phyloP scores from a whole-genome alignment of 106 monocot species.

The Xerophyta viscosa region DNA sequence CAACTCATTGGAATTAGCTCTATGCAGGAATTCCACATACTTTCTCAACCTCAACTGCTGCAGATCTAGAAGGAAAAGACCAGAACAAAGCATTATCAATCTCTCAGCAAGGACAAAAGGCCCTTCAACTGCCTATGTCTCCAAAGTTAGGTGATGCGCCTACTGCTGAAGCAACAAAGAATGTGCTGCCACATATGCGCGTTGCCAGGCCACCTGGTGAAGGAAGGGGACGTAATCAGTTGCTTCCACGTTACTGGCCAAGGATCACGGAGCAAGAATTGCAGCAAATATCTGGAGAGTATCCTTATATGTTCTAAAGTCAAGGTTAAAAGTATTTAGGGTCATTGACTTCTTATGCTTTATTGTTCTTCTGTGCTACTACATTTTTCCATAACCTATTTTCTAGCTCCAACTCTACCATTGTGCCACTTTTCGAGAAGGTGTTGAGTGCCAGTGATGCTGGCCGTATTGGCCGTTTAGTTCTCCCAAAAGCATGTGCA shows the following conservation, averaged over 20 bases:
- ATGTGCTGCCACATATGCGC: slow-evolving; percentile 49
- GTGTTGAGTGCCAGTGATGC: slow-evolving; percentile 98
- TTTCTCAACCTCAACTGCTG: slow-evolving; percentile 13
- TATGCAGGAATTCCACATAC: slow-evolving; percentile 14
- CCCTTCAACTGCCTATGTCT: slow-evolving; percentile 37
- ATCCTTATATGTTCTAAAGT: slow-evolving; percentile 66
- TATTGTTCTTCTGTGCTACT: slow-evolving; percentile 12
- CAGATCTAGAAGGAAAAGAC: slow-evolving; percentile 41
- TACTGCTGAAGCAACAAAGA: slow-evolving; percentile 50
- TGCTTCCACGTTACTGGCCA: slow-evolving; percentile 97
- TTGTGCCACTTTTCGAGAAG: slow-evolving; percentile 98
- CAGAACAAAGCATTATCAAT: slow-evolving; percentile 22
- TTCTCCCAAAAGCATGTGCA: slow-evolving; percentile 98
- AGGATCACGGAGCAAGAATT: slow-evolving; percentile 98
- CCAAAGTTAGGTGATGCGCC: slow-evolving; percentile 29
- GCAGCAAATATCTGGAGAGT: slow-evolving; percentile 98
- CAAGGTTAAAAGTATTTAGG: background rate
- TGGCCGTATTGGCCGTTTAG: slow-evolving; percentile 92
- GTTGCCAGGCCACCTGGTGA: slow-evolving; percentile 88
- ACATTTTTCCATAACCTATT: slow-evolving; percentile 26
- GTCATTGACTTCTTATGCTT: background rate
- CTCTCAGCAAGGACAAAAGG: slow-evolving; percentile 47
- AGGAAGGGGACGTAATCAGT: slow-evolving; percentile 73
- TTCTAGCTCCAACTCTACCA: slow-evolving; percentile 85
- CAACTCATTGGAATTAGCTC: slow-evolving; percentile 24